These are phyloP conservation scores for Evansstolkia leycettana DNA, from an alignment of 495 filamentous ascomycete species.

Conservation along the genomic window DNA sequence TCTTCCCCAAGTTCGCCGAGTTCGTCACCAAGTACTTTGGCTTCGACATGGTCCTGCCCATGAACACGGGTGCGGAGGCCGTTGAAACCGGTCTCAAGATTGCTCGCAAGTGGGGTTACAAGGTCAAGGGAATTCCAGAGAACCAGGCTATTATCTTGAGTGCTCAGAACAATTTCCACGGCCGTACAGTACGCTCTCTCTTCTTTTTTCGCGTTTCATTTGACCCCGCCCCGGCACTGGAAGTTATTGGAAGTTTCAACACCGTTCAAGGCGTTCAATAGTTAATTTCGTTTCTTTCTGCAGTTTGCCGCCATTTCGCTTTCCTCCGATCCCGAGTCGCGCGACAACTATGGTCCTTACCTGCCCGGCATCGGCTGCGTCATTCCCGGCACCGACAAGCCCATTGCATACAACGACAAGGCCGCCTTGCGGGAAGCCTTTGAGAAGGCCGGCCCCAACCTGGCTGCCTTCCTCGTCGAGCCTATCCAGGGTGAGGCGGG, in stretches of 20 bases:
- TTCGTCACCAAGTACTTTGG: slow-evolving; percentile 81
- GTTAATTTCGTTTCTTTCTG: too few species aligned
- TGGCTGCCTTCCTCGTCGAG: slow-evolving; percentile 90
- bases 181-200: slow-evolving; percentile 60
- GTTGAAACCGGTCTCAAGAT: slow-evolving; percentile 97
- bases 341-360: slow-evolving; percentile 94
- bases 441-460: slow-evolving; percentile 66
- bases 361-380: slow-evolving; percentile 74
- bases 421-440: slow-evolving; percentile 69
- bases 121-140: slow-evolving; percentile 79
- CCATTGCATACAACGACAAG: slow-evolving; percentile 77
- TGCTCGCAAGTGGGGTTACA: slow-evolving; percentile 98
- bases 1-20: slow-evolving; percentile 92
- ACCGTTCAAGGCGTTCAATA: too few species aligned
- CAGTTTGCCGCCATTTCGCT: slow-evolving; percentile 91
- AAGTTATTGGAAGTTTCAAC: too few species aligned
- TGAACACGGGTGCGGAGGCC: slow-evolving; percentile 99
- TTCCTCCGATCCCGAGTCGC: slow-evolving; percentile 87
- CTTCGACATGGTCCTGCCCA: slow-evolving; percentile 97
- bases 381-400: slow-evolving; percentile 62
- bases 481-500: slow-evolving; percentile 98
- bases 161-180: slow-evolving; percentile 90
- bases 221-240: too few species aligned
- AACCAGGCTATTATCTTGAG: slow-evolving; percentile 76
- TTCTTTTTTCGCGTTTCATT: slow-evolving; percentile 8